Evolutionary conservation across 1,284 basidiomycete genomes (phyloP).

Genomic region (Waitea zeae): DNA sequence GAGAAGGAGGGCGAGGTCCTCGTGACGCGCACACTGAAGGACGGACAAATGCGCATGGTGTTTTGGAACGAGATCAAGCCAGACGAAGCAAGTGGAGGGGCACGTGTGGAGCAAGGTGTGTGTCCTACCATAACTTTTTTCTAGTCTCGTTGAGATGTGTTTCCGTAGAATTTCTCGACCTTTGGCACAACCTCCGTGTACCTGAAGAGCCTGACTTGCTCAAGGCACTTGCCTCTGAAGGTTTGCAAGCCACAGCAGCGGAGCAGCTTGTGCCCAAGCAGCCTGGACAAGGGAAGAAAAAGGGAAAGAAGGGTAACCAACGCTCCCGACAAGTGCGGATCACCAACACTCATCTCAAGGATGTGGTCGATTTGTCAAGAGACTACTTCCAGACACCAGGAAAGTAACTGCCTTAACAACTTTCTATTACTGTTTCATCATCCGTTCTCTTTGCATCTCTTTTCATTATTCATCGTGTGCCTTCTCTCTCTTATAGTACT

Average conservation of each 20-base stretch:
- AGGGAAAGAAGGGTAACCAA: constrained; percentile 61
- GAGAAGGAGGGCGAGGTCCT: constrained; percentile 79
- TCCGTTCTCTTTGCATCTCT: too few relatives aligned
- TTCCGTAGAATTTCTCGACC: constrained; percentile 59
- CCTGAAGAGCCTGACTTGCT: constrained; percentile 74
- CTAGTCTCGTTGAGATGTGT: constrained; percentile 1
- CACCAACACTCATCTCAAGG: constrained; percentile 77
- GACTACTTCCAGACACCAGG: constrained; percentile 33
- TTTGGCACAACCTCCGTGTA: constrained; percentile 75
- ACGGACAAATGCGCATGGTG: constrained; percentile 73
- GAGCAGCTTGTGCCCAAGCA: constrained; percentile 34
- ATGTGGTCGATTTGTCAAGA: constrained; percentile 66
- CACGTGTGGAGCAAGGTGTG: constrained; percentile 58
- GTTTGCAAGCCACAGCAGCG: constrained; percentile 56
- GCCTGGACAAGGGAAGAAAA: constrained; percentile 51
- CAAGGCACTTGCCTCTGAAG: constrained; percentile 59
- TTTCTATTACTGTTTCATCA: too few relatives aligned
- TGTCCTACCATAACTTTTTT: neutral
- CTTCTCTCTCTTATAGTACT: too few relatives aligned
- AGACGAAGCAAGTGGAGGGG: constrained; percentile 48
- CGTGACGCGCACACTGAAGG: constrained; percentile 65
- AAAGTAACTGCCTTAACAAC: too few relatives aligned
- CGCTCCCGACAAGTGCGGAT: constrained; percentile 66
- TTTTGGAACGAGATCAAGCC: constrained; percentile 85
- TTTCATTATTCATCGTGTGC: too few relatives aligned